Conservation (phyloP, 805 yeast species). For the Candida dajiaensis region DNA sequence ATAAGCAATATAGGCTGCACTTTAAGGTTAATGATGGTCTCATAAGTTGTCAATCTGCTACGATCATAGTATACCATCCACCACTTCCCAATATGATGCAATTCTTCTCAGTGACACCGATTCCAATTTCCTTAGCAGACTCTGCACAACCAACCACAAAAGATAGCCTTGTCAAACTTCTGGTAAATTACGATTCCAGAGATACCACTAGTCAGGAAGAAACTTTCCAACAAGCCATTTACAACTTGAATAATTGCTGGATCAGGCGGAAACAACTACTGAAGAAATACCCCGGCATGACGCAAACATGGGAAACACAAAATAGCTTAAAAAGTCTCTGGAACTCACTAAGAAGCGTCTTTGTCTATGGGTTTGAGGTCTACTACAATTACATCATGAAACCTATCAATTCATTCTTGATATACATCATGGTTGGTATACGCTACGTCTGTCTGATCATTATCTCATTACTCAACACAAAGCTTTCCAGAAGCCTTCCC, state of each 20-base stretch:
- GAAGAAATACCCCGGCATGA: constrained; percentile 10
- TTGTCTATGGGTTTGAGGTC: background rate
- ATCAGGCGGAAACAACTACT: constrained; percentile 8
- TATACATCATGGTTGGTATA: constrained; percentile 8
- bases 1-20: background rate
- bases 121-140: constrained; percentile 47
- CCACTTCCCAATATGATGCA: constrained; percentile 71
- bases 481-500: constrained; percentile 14
- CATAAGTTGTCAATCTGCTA: constrained; percentile 9
- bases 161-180: constrained; percentile 3
- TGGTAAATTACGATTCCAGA: constrained; percentile 3
- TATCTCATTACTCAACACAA: constrained; percentile 25
- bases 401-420: constrained; percentile 7
- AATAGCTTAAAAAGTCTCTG: background rate
- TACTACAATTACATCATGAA: constrained; percentile 5
- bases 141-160: background rate
- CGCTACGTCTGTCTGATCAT: constrained; percentile 13
- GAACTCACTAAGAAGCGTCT: background rate
- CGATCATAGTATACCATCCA: constrained; percentile 54
- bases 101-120: constrained; percentile 71
- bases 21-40: constrained; percentile 3
- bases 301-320: constrained; percentile 10
- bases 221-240: constrained; percentile 7
- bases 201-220: constrained; percentile 5
- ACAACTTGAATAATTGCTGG: constrained; percentile 18